Evolutionary conservation across 192 early-diverging fungal genomes (phyloP).

Genomic region (Physocladia obscura): DNA sequence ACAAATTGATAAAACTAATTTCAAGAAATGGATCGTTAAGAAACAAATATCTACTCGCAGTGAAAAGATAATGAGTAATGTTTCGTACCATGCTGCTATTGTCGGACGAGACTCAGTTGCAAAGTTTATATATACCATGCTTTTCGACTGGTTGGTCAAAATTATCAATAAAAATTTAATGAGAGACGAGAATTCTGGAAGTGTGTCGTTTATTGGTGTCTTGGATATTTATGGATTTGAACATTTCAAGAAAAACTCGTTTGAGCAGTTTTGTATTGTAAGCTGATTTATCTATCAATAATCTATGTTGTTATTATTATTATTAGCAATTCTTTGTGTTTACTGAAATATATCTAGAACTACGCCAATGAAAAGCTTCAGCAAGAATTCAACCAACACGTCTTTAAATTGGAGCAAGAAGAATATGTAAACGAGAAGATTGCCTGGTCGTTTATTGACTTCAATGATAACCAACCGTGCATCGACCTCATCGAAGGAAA

Average conservation of each 20-base stretch:
- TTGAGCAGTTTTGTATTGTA: constrained; percentile 98
- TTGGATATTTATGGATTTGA: constrained; percentile 99
- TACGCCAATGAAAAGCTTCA: constrained; percentile 96
- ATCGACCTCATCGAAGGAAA: constrained; percentile 97
- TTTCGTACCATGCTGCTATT: constrained; percentile 71
- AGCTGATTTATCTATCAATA: too few species aligned
- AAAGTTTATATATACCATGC: constrained; percentile 91
- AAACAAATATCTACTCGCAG: constrained; percentile 87
- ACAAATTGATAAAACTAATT: constrained; percentile 72
- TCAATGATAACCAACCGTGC: constrained; percentile 98
- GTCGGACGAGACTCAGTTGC: constrained; percentile 91
- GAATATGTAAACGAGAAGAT: constrained; percentile 96
- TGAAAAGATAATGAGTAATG: constrained; percentile 85
- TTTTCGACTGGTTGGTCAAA: constrained; percentile 97
- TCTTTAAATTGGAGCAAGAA: constrained; percentile 98
- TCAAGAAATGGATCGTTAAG: constrained; percentile 93
- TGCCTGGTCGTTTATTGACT: constrained; percentile 98
- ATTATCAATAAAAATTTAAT: constrained; percentile 81
- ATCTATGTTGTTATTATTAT: background rate
- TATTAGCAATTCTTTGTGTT: background rate
- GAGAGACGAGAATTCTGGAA: constrained; percentile 47
- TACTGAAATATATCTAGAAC: constrained; percentile 31
- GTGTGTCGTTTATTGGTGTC: constrained; percentile 85
- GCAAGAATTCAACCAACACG: constrained; percentile 98
- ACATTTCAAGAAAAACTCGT: constrained; percentile 99